Evolutionary conservation across 1,139 yeast genomes (phyloP), one percentile per base, ranked within the genome.

Genomic region (Torulaspora globosa): DNA sequence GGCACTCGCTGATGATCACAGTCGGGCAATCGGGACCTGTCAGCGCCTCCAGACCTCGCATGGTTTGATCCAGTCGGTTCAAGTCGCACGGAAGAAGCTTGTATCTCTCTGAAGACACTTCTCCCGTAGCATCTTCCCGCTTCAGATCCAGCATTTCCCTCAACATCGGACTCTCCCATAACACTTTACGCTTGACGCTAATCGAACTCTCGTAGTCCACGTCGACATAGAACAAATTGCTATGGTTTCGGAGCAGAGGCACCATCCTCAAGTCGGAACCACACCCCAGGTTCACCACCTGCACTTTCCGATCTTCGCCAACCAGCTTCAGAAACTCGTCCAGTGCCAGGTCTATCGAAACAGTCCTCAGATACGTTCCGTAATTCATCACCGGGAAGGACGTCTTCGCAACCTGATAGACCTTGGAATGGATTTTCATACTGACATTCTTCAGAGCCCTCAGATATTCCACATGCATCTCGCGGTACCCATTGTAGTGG

Each of bases 241-340:
- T 46, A 26, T 19, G 41, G 35, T 58, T 38, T 3, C 63, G 30
- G n/a, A 62, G 44, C 16, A 57, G 46, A 9, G 53, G 57, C 12
- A 65, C 27, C 54, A 47, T 56, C 49, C 97, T 67, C 1, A 97
- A 82, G 65, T 92, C 98, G n/a, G 95, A 85, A 0, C 98, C 98
- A n/a, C 97, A 87, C 0, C 98, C 98, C 18, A 92, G 66, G 3
- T 94, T 88, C 0, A 92, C 67, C 9, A 92, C 76, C 61, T 89
- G 96, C 39, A 78, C 69, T 2, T 51, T 41, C 18, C 21, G 29
- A 5, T 54, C 55, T 1, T 49, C 51, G 1, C 49, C 43, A 44
- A 65, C 63, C 27, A 63, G 61, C 1, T 52, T 50, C 3, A 85
- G 51, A 55, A 85, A 87, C 29, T 65, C 59, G 1, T 72, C 69